A percentile compares a stretch with the other conserved stretches of the same genome.
phyloP scores from a whole-genome alignment of 139 green algal species.

The Trebouxia sp. region DNA sequence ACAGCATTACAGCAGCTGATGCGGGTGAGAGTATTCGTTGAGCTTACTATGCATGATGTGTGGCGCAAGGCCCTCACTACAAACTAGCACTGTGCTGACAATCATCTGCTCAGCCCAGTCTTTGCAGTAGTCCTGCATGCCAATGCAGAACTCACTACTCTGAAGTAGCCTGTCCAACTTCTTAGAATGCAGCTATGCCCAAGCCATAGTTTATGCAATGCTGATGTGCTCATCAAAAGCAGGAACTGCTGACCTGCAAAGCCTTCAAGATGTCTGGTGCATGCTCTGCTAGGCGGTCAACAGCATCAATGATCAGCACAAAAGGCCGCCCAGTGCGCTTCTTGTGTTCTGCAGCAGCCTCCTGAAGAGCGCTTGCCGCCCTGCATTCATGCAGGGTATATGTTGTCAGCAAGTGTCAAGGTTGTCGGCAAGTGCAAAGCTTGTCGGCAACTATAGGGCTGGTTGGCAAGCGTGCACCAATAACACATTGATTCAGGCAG shows the following conservation, averaged over 20 bases:
- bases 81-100: slow-evolving; percentile 2
- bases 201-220: no score
- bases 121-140: slow-evolving; percentile 13
- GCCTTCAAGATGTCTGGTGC: slow-evolving; percentile 10
- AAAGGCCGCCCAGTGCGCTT: slow-evolving; percentile 37
- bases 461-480: background rate
- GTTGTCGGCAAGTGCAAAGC: no score
- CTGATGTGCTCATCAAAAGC: background rate
- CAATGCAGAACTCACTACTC: no score
- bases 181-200: no score
- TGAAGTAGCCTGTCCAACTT: no score
- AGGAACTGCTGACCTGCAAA: background rate
- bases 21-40: background rate
- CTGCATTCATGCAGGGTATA: no score
- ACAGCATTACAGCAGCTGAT: no score
- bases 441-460: background rate
- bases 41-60: slow-evolving; percentile 13
- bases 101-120: slow-evolving; percentile 16
- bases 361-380: background rate
- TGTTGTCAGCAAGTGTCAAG: no score
- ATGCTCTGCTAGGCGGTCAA: slow-evolving; percentile 39
- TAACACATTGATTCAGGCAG: background rate
- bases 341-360: slow-evolving; percentile 1
- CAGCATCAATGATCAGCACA: slow-evolving; percentile 47
- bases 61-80: background rate